Base-by-base conservation (phyloP, 192 early-diverging fungal genomes). In the Linnemannia elongata region DNA sequence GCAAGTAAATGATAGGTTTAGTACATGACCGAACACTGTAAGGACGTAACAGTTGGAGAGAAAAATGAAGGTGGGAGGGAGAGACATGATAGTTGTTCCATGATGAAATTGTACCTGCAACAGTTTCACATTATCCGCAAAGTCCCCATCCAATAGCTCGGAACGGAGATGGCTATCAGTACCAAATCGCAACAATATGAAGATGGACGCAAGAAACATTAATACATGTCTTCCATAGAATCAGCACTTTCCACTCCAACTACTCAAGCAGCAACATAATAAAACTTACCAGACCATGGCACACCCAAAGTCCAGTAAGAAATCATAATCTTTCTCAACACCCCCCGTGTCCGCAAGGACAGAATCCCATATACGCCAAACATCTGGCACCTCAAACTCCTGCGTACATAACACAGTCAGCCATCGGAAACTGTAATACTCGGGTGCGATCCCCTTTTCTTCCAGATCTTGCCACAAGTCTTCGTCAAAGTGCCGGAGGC, bases 391-490 rank as follows among this genome's bases (percentile, higher is more conserved):
- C 39, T 92, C 86, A 86, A 93, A 94, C 88, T 96, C 95, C 82
- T 96, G 95, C 10, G 95, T 93, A 45, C 92, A 93, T 54, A 95
- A 82, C 10, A 95, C 94, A 18, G 96, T 95, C 72, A 96, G 88
- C 96, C 96, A 97, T 1, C 95, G 92, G 83, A 97, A 95, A n/a
- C 93, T 91, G 83, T 94, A 97, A 80, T 94, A 96, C 68, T 93
- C 91, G 24, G 94, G 92, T 35, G 94, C 90, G 22, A 96, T 90
- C 45, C 91, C 90, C 76, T 95, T 94, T n/a, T 76, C 79, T 52
- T 92, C 91, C 63, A 96, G 68, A 87, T 94, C 90, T 42, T 78
- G 76, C 91, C 93, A 95, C 35, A 96, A 80, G 42, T 92, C 82
- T n/a, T 77, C 84, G 73, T 95, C 93, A 57, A 92, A 90, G 74